phyloP scores from a whole-genome alignment of 176 grass and related monocot genomes.

The Oryza meridionalis region DNA sequence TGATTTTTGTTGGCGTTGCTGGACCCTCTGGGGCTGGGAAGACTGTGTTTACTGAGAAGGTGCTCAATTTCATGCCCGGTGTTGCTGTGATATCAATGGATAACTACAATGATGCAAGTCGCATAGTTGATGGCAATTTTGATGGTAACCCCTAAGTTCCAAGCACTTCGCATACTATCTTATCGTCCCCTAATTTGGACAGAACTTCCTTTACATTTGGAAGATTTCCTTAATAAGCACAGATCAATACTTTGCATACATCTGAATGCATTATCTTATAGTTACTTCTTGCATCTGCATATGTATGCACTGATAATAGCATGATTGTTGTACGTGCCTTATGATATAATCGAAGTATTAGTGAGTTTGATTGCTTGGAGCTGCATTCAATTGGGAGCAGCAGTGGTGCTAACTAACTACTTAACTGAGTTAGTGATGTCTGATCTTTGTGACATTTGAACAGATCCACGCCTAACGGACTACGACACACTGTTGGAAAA shows the following conservation, averaged over 20 bases:
- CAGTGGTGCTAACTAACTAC: slow-evolving; percentile 9
- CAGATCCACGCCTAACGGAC: slow-evolving; percentile 94
- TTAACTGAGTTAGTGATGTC: slow-evolving; percentile 10
- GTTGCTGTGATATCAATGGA: slow-evolving; percentile 98
- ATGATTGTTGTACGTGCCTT: neutral
- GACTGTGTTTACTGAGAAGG: slow-evolving; percentile 94
- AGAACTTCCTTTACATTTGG: neutral
- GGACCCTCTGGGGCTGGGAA: slow-evolving; percentile 96
- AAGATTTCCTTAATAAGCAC: neutral
- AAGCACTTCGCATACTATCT: slow-evolving; percentile 6
- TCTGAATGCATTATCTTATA: slow-evolving; percentile 4
- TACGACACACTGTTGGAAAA: slow-evolving; percentile 96
- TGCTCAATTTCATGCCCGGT: slow-evolving; percentile 89
- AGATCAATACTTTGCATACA: neutral
- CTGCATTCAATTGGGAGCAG: slow-evolving; percentile 5
- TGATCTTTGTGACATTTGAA: slow-evolving; percentile 39
- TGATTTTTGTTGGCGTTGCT: slow-evolving; percentile 84
- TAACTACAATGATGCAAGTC: slow-evolving; percentile 91
- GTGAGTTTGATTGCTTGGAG: neutral
- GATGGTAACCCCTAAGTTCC: slow-evolving; percentile 65
- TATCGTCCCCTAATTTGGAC: neutral
- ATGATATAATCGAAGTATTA: slow-evolving; percentile 16
- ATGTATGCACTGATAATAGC: neutral
- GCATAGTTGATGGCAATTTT: slow-evolving; percentile 95
- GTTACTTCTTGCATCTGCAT: slow-evolving; percentile 32